Evolutionary conservation across 1,139 yeast species (phyloP).

Genomic region (Saccharomyces hybrid): DNA sequence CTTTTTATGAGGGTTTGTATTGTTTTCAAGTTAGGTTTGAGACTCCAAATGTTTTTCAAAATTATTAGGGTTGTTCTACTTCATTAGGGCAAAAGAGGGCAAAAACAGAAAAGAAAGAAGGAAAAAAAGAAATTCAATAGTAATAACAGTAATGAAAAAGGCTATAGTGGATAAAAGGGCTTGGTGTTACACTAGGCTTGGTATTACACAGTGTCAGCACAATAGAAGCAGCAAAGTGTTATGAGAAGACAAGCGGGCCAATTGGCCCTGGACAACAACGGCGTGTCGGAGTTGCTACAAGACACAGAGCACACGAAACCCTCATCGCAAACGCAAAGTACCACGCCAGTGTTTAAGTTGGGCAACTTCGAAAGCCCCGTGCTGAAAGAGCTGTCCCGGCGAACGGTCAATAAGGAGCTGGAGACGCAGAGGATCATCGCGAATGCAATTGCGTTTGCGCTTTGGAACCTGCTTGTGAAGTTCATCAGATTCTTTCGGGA

Average conservation of each 20-base stretch:
- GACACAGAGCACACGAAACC: neutral
- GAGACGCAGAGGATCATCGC: conserved; percentile 32
- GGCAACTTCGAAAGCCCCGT: conserved; percentile 32
- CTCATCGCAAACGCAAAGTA: neutral
- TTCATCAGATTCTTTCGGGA: conserved; percentile 19
- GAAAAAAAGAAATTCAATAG: neutral
- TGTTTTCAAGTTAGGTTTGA: neutral
- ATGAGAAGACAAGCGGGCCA: neutral
- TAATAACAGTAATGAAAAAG: neutral
- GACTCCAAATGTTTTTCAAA: no score
- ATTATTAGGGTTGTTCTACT: no score
- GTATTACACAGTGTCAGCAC: neutral
- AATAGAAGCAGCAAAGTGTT: neutral
- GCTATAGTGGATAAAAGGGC: neutral
- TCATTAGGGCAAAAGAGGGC: neutral
- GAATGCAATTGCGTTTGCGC: conserved; percentile 29
- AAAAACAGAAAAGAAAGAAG: neutral
- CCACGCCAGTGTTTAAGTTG: conserved; percentile 4
- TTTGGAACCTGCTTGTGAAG: conserved; percentile 27
- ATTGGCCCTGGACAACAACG: neutral
- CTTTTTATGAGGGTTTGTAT: neutral
- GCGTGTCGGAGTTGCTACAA: neutral
- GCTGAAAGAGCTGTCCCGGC: conserved; percentile 28
- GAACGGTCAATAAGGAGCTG: conserved; percentile 35
- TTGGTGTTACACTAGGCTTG: neutral